Conservation (phyloP, 2,329 filamentous ascomycete genomes). For the Tolypocladium inflatum region DNA sequence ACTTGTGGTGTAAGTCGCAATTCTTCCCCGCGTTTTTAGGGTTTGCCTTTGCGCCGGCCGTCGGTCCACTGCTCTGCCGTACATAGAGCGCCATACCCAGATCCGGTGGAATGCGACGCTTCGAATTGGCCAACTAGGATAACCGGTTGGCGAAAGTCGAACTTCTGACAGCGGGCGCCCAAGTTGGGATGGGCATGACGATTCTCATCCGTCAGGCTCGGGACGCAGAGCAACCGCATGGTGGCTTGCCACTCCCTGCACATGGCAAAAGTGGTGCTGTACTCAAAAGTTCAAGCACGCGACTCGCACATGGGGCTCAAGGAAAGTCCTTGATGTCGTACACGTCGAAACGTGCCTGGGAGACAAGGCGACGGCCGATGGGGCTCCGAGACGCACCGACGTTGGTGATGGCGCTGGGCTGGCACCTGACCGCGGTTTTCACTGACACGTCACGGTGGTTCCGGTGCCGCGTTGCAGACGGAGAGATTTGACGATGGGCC, state of each 20-base stretch:
- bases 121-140: neutral
- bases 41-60: neutral
- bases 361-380: neutral
- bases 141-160: neutral
- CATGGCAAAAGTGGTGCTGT: neutral
- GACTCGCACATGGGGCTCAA: neutral
- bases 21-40: neutral
- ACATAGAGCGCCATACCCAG: neutral
- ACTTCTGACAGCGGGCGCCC: neutral
- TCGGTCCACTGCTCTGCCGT: neutral
- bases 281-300: neutral
- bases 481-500: neutral
- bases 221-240: slow-evolving; percentile 3
- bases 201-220: slow-evolving; percentile 8
- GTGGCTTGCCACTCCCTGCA: neutral
- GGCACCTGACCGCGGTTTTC: neutral
- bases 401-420: neutral
- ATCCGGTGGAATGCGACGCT: neutral
- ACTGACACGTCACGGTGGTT: neutral
- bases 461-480: neutral
- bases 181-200: slow-evolving; percentile 9
- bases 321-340: too few relatives aligned
- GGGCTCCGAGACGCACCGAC: neutral
- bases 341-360: neutral
- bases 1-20: neutral